A percentile compares a stretch with the other conserved stretches of the same genome.
These are phyloP conservation scores for Trichoderma virens DNA, from an alignment of 495 filamentous ascomycete genomes.

Conservation along the genomic window DNA sequence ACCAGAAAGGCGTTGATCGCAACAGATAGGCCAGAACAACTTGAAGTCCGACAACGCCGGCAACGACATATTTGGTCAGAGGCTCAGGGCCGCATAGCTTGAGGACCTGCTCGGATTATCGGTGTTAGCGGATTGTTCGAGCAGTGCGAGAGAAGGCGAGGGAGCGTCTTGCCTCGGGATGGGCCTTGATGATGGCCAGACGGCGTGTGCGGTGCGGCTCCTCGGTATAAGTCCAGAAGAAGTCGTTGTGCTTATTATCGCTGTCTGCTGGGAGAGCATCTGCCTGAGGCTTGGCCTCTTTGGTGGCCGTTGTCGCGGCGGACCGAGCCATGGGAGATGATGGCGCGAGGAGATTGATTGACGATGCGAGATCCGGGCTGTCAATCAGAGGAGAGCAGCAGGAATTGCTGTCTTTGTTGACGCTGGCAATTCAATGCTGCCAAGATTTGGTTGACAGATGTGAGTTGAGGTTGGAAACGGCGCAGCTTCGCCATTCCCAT, in stretches of 20 bases:
- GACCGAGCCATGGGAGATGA: background rate
- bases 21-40: slow-evolving; percentile 71
- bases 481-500: background rate
- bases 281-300: background rate
- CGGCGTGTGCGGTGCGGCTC: slow-evolving; percentile 91
- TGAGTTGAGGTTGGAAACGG: background rate
- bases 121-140: background rate
- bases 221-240: slow-evolving; percentile 95
- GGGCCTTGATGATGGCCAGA: slow-evolving; percentile 93
- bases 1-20: slow-evolving; percentile 70
- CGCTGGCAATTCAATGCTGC: background rate
- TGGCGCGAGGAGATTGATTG: too few species aligned
- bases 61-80: slow-evolving; percentile 86
- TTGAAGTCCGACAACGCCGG: slow-evolving; percentile 78
- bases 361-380: background rate
- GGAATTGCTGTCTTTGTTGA: background rate
- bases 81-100: slow-evolving; percentile 97
- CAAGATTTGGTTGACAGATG: background rate
- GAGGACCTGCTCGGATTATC: slow-evolving; percentile 78
- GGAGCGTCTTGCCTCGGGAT: slow-evolving; percentile 67
- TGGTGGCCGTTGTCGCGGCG: background rate
- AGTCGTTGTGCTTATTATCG: slow-evolving; percentile 28
- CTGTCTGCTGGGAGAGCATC: background rate
- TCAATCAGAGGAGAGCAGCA: background rate
- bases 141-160: background rate